A percentile compares a stretch with the other conserved stretches of the same genome.
phyloP scores from a whole-genome alignment of 1,284 basidiomycete species.

The Peniophora sp. region DNA sequence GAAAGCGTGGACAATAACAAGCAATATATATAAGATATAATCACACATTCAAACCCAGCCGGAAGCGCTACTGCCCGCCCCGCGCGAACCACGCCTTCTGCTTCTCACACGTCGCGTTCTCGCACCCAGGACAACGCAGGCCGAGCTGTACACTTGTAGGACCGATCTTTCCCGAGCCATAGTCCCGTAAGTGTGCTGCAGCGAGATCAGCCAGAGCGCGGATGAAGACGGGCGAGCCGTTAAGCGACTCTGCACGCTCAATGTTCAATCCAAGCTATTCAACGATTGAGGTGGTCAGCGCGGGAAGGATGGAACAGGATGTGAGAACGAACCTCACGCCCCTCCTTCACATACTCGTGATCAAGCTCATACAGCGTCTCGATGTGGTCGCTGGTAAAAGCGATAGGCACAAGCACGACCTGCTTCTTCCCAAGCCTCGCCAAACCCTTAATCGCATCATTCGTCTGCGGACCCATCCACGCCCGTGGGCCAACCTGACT shows the following conservation, averaged over 20 bases:
- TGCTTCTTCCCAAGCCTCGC: constrained; percentile 84
- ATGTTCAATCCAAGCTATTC: constrained; percentile 84
- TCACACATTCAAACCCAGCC: not conserved
- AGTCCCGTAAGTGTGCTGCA: constrained; percentile 71
- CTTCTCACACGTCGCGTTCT: constrained; percentile 77
- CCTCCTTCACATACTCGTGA: constrained; percentile 89
- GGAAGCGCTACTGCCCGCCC: constrained; percentile 24
- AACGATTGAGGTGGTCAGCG: not conserved
- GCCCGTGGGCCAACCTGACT: constrained; percentile 95
- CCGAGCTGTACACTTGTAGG: constrained; percentile 76
- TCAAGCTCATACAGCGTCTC: constrained; percentile 98
- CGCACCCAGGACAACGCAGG: constrained; percentile 91
- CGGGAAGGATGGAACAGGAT: not conserved
- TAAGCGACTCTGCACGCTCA: constrained; percentile 90
- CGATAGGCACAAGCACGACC: constrained; percentile 89
- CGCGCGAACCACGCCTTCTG: constrained; percentile 87
- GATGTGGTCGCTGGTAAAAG: constrained; percentile 98
- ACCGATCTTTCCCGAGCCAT: constrained; percentile 41
- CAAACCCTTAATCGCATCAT: constrained; percentile 87
- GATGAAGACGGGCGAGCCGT: constrained; percentile 96
- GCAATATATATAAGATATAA: not conserved
- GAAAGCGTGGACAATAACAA: not conserved
- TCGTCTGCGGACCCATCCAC: constrained; percentile 98
- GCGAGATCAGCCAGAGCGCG: constrained; percentile 94
- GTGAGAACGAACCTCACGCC: constrained; percentile 63